Conservation (phyloP, 768 basidiomycete species). For the Albatrellus ellisii region DNA sequence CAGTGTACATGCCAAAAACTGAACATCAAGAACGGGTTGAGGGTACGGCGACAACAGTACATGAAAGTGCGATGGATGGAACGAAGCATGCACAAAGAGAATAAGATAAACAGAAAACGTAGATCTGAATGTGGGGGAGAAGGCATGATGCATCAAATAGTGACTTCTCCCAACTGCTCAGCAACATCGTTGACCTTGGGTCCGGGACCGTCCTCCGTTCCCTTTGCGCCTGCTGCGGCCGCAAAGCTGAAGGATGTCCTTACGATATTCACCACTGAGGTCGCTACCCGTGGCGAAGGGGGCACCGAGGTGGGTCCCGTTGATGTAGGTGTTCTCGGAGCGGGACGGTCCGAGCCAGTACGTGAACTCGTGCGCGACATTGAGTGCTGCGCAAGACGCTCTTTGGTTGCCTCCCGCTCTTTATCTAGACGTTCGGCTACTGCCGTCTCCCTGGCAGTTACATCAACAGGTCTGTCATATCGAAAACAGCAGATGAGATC, state of each 20-base stretch:
- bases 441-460: conserved; percentile 60
- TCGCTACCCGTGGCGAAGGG: conserved; percentile 10
- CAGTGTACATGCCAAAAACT: conserved; percentile 1
- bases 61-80: no score
- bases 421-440: conserved; percentile 59
- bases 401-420: conserved; percentile 35
- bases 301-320: conserved; percentile 8
- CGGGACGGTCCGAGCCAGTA: conserved; percentile 18
- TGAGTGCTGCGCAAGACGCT: conserved; percentile 21
- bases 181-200: conserved; percentile 14
- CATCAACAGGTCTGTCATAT: conserved; percentile 65
- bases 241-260: conserved; percentile 76
- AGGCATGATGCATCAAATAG: conserved; percentile 17
- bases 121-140: conserved; percentile 8
- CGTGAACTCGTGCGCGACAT: conserved; percentile 34
- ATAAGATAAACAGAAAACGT: conserved; percentile 1
- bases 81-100: background rate
- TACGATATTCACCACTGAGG: conserved; percentile 30
- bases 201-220: conserved; percentile 13
- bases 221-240: conserved; percentile 41
- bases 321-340: conserved; percentile 18
- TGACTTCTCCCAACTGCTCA: conserved; percentile 25
- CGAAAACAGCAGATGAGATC: background rate
- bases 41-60: conserved; percentile 1
- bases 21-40: conserved; percentile 3